Percentiles rank a stretch among this genome's conserved stretches.
These are phyloP conservation scores for Pythium utonaiense DNA, from an alignment of 352 stramenopile genomes.

Conservation along the genomic window DNA sequence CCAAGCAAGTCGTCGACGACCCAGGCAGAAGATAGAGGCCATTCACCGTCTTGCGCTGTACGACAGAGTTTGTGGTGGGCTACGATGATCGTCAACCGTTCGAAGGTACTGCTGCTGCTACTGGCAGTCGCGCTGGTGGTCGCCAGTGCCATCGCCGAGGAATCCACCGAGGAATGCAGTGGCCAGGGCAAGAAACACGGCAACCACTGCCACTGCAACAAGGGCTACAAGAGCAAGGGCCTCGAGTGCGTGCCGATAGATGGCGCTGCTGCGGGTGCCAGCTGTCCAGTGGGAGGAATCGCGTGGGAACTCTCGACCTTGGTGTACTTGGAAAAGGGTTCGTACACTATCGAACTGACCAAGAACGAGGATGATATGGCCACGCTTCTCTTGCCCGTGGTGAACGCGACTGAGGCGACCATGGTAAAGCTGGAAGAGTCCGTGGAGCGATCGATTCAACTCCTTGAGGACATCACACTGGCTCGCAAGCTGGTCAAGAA, in stretches of 20 bases:
- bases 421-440: slow-evolving; percentile 26
- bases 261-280: slow-evolving; percentile 13
- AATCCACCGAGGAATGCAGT: slow-evolving; percentile 33
- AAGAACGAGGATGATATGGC: slow-evolving; percentile 51
- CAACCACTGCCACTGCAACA: slow-evolving; percentile 45
- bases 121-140: slow-evolving; percentile 12
- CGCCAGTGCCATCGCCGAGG: slow-evolving; percentile 5
- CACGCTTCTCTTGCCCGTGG: slow-evolving; percentile 34
- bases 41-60: slow-evolving; percentile 6
- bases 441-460: slow-evolving; percentile 14
- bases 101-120: neutral
- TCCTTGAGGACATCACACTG: slow-evolving; percentile 40
- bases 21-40: neutral
- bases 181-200: slow-evolving; percentile 38
- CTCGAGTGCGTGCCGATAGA: slow-evolving; percentile 30
- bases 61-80: neutral
- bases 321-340: slow-evolving; percentile 40
- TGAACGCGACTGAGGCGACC: slow-evolving; percentile 14
- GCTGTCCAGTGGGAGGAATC: slow-evolving; percentile 35
- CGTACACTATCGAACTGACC: slow-evolving; percentile 36
- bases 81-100: neutral
- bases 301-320: slow-evolving; percentile 39
- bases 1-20: neutral
- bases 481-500: slow-evolving; percentile 41
- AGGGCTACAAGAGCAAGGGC: slow-evolving; percentile 38